Conservation (phyloP, 192 early-diverging fungal species). For the Coemansia sp. region DNA sequence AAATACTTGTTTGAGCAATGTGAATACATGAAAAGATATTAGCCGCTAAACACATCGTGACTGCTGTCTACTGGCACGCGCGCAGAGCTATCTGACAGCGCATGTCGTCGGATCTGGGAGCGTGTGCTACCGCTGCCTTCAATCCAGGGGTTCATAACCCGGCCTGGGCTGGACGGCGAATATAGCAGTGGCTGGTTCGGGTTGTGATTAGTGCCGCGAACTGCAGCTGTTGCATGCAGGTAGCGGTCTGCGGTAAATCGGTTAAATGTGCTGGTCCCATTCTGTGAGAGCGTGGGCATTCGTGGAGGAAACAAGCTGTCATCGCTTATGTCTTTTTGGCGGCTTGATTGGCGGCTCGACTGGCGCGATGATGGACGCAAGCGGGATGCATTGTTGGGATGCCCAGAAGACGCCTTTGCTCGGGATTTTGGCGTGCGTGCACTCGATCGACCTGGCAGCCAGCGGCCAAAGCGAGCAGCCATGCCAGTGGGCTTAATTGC, state of each 20-base stretch:
- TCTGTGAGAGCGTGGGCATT: slow-evolving; percentile 4
- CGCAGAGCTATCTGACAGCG: slow-evolving; percentile 34
- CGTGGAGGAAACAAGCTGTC: slow-evolving; percentile 24
- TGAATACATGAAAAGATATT: slow-evolving; percentile 1
- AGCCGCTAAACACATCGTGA: not conserved
- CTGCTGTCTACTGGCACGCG: not conserved
- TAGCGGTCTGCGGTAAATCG: slow-evolving; percentile 16
- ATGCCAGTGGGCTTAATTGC: slow-evolving; percentile 27
- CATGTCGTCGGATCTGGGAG: slow-evolving; percentile 31
- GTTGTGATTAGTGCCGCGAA: slow-evolving; percentile 4
- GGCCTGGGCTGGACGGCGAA: slow-evolving; percentile 48
- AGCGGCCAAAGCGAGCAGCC: slow-evolving; percentile 39
- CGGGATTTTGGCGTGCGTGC: slow-evolving; percentile 4
- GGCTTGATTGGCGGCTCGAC: slow-evolving; percentile 47
- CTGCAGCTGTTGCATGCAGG: slow-evolving; percentile 11
- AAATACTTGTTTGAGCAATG: not conserved
- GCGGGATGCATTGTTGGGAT: slow-evolving; percentile 31
- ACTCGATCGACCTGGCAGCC: slow-evolving; percentile 21
- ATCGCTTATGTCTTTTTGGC: slow-evolving; percentile 20
- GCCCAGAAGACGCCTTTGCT: slow-evolving; percentile 12
- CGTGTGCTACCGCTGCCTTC: slow-evolving; percentile 12
- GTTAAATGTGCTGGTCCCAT: slow-evolving; percentile 8
- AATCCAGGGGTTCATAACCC: slow-evolving; percentile 37
- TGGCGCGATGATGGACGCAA: slow-evolving; percentile 51
- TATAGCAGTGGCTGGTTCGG: slow-evolving; percentile 20